Base-by-base conservation (phyloP, 225 moss, liverwort and hornwort species). In the Pseudoscleropodium purum region DNA sequence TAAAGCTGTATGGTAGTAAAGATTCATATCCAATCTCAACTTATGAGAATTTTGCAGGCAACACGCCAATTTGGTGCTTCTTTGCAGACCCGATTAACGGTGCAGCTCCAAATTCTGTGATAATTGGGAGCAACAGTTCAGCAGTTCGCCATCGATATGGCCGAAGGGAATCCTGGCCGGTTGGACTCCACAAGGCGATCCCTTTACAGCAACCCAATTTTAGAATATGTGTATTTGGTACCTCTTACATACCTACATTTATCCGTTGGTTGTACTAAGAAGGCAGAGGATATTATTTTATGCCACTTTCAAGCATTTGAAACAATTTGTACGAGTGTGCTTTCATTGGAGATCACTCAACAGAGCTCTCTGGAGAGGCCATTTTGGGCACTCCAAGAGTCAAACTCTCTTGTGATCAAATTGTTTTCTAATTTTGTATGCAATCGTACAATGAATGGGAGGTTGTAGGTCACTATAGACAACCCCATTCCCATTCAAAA, bases 161-260 rank as follows among this genome's bases (percentile, higher is more conserved):
- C 49, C 36, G 88, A 86, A 56, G 49, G 31, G 18, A 65, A 83
- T 82, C 31, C 39, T 34, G 63, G 37, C 27, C 89, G 47, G 61
- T 54, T 14, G 77, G 63, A 59, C 60, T 65, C 65, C 41, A 30
- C 8, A 37, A 89, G 82, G 92, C 30, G 8, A 51, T 83, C 82
- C 57, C 91, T 83, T 57, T 79, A 37, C 79, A 52, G 39, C 52
- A 83, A 91, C 85, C 92, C 91, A 17, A 83, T 88, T 39, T 79
- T 93, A 17, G 89, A 89, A 79, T 89, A 89, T 49, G 82, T 93
- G 16, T 93, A 93, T 85, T 82, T 93, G 82, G 92, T 91, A 85
- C 52, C 75, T 62, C 36, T 33, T 24, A 26, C 13, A 59, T 29
- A 13, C 21, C 27, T 18, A 36, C 36, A 63, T 39, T 68, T 66